Evolutionary conservation across 2,329 filamentous ascomycete genomes (phyloP).

Genomic region (Botryotinia narcissicola): DNA sequence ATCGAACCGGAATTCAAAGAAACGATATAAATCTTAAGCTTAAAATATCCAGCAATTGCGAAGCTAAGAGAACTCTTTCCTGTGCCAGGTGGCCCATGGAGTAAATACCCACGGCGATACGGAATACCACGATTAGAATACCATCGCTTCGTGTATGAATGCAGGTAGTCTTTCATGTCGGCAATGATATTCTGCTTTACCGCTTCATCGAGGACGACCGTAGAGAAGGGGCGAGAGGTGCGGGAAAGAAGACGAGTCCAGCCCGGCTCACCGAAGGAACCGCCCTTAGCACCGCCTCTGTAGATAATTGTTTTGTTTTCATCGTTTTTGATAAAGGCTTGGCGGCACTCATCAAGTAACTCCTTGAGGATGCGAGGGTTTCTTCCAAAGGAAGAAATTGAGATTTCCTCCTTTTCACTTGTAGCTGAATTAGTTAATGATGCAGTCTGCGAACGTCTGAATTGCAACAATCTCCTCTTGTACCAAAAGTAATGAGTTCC

Average conservation of each 20-base stretch:
- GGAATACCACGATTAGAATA: conserved; percentile 82
- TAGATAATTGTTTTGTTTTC: conserved; percentile 64
- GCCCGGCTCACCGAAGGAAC: conserved; percentile 43
- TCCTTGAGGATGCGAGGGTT: conserved; percentile 60
- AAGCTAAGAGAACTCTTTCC: conserved; percentile 74
- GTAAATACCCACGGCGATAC: conserved; percentile 78
- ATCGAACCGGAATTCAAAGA: conserved; percentile 56
- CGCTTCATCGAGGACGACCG: conserved; percentile 61
- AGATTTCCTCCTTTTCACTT: conserved; percentile 58
- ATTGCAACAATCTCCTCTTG: conserved; percentile 55
- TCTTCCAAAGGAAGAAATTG: conserved; percentile 60
- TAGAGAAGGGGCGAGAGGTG: conserved; percentile 59
- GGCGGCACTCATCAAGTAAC: conserved; percentile 57
- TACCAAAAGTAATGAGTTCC: conserved; percentile 70
- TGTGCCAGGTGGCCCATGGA: conserved; percentile 77
- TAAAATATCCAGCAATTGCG: conserved; percentile 67
- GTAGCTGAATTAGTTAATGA: conserved; percentile 42
- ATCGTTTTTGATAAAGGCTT: conserved; percentile 55
- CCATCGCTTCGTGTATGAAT: conserved; percentile 66
- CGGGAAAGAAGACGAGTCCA: conserved; percentile 64
- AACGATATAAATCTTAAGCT: conserved; percentile 66
- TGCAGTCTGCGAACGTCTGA: conserved; percentile 52
- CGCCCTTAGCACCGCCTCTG: conserved; percentile 49
- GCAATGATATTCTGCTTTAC: conserved; percentile 58
- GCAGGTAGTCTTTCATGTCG: conserved; percentile 62